Base-by-base conservation (phyloP, 2,329 filamentous ascomycete genomes). In the Helminthosporium solani region DNA sequence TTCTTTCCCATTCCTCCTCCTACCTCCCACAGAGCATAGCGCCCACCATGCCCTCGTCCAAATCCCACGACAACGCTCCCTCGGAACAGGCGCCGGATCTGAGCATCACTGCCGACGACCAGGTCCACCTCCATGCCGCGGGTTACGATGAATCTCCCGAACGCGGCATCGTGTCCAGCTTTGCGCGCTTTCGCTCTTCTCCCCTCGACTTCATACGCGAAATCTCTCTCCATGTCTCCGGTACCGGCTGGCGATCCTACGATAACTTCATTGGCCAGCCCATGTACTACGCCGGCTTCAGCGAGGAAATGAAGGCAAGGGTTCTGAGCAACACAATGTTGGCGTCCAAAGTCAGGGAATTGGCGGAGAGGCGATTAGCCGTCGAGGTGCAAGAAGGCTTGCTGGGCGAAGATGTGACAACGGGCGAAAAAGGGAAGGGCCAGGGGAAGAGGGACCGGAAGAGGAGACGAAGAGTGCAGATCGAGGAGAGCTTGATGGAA, bases 191-290 rank as follows among this genome's bases (percentile, higher is more conserved):
- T 70, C 85, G 92, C 47, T 74, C 86, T 46, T 79, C 81, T 44
- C 84, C 84, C 1, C 74, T 86, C 53, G 79, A 90, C 54, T 97
- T 97, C 68, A 82, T 97, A 23, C 89, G 90, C 57, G 94, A 99
- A 75, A 86, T 99, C 27, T 94, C 88, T 37, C 79, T 96, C 27
- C 91, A 97, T 72, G 87, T 97, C 53, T 92, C 90, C 11, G 94
- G 94, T 44, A 87, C 88, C 40, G 92, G 91, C 67, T 99, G 94
- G 94, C 88, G 94, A 50, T 89, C 88, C 49, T 99, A 99, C 74
- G 90, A 97, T 64, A 77, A 87, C 52, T 81, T 91, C 52, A 86
- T 97, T 59, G 94, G 94, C 18, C 91, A 96, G 68, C 90, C 90
- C 8, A 86, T 96, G 53, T 97, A 92, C 75, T 99, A 96, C 70